Evolutionary conservation across 1,139 yeast species (phyloP), one percentile per base, ranked within the genome.

Genomic region (Kodamaea plutei): DNA sequence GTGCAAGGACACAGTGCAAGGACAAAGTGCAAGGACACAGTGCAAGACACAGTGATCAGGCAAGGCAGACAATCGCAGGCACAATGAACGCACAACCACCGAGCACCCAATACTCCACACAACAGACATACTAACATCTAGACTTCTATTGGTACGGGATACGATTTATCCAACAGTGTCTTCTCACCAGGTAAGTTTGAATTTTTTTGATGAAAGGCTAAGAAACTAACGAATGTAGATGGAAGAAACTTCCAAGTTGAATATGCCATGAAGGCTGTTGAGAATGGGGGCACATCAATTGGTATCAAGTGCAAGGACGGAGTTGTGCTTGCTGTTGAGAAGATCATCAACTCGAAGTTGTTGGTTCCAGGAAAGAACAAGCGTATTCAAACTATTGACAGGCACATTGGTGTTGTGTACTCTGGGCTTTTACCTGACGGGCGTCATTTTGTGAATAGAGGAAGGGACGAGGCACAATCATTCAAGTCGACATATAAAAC

Each of bases 221-320:
- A 17, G 7, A 17, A 48, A 54, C 58, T 54, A 52, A 54, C 58
- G n/a, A 36, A 13, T 11, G 76, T 81, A 56, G 98, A 93, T 58
- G 99, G 99, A 31, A 78, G 98, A 64, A 91, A 89, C 61, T 93
- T 93, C 65, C 99, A 93, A 62, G 98, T 91, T 15, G 98, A 93
- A 61, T 93, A 93, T 51, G 99, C 99, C 25, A 73, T 84, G 55
- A 93, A 93, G 58, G 98, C 98, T 2, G 97, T 91, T 6, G 98
- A 93, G 58, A 89, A 88, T 53, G 96, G 96, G 26, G 93, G 96
- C 9, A 91, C 98, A 0, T 81, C 96, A 17, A 73, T 93, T 45
- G 99, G 97, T 23, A 81, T 93, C 54, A 84, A 84, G 56, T 87
- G 85, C 61, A 76, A 77, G 48, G 97, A 91, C 53, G 98, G 98